Base-by-base conservation (phyloP, 2,329 filamentous ascomycete genomes). In the Aureobasidium melanogenum region DNA sequence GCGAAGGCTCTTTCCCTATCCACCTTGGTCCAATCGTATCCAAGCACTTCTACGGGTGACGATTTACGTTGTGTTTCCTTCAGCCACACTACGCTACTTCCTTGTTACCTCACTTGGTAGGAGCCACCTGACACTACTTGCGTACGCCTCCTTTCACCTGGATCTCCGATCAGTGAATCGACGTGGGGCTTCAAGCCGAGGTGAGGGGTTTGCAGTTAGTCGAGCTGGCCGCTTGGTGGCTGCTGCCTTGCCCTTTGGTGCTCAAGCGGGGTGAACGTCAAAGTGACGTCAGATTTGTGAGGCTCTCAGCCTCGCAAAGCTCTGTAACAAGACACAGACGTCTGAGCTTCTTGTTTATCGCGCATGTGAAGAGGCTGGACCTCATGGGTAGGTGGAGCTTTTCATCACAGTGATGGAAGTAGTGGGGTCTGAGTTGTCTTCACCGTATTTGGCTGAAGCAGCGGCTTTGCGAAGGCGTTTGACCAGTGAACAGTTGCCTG, bases 51-150 rank as follows among this genome's bases (percentile, higher is more conserved):
- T 32, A 56, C 52, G 39, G 36, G 52, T 46, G 52, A 44, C 52
- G 52, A 56, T 44, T 43, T 28, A 28, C 51, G 36, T 10, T 28
- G 8, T 9, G n/a, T 17, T 12, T 38, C 17, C 17, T 41, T 41
- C 38, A 56, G 52, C 52, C 52, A 56, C 52, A 34, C 12, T 10
- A 56, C 52, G 52, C 52, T 56, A 56, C 38, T 57, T 57, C 30
- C 41, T 47, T 57, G 54, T n/a, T 57, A 6, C 14, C 15, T 47
- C 30, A 36, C 54, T 38, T 56, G 41, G 7, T 17, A 36, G 28
- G 30, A 57, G 54, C 54, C 54, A 57, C 54, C 54, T 57, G 54
- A 57, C 52, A 44, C 41, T 57, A 17, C 26, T 47, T 57, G 54
- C 54, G 54, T 57, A 57, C 41, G 54, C 54, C 54, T 36, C 30